A percentile compares a stretch with the other conserved stretches of the same genome.
phyloP scores from a whole-genome alignment of 441 rosid genomes.

The Eruca vesicaria region DNA sequence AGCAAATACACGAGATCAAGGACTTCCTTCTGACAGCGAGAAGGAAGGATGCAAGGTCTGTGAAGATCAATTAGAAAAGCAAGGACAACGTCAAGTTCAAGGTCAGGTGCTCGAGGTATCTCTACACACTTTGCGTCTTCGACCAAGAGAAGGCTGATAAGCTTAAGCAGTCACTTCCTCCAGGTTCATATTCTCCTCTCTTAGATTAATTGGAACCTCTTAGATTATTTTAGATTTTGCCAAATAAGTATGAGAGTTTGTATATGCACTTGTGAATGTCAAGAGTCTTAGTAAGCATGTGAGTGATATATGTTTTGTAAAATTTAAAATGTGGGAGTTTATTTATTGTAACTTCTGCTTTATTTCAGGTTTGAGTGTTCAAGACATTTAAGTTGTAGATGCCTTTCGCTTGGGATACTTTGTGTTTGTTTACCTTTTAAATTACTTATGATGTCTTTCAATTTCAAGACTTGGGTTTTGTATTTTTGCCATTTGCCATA shows the following conservation, averaged over 20 bases:
- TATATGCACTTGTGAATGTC: background rate
- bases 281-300: background rate
- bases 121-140: constrained; percentile 64
- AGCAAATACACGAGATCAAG: constrained; percentile 74
- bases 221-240: background rate
- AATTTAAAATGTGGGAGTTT: background rate
- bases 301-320: background rate
- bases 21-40: constrained; percentile 72
- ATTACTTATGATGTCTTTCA: background rate
- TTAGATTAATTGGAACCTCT: background rate
- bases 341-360: background rate
- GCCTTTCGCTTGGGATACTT: background rate
- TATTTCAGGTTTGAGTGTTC: constrained; percentile 61
- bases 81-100: constrained; percentile 69
- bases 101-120: constrained; percentile 75
- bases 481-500: constrained; percentile 7
- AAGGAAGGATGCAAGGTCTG: constrained; percentile 72
- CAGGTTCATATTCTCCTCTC: constrained; percentile 37
- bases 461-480: background rate
- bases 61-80: constrained; percentile 72
- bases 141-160: constrained; percentile 70
- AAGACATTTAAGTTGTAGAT: constrained; percentile 44
- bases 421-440: background rate
- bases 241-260: too few species aligned
- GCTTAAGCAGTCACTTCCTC: constrained; percentile 74